A percentile compares a stretch with the other conserved stretches of the same genome.
Evolutionary conservation across 1,139 yeast species (phyloP).

Genomic region (Saccharomyces hybrid): DNA sequence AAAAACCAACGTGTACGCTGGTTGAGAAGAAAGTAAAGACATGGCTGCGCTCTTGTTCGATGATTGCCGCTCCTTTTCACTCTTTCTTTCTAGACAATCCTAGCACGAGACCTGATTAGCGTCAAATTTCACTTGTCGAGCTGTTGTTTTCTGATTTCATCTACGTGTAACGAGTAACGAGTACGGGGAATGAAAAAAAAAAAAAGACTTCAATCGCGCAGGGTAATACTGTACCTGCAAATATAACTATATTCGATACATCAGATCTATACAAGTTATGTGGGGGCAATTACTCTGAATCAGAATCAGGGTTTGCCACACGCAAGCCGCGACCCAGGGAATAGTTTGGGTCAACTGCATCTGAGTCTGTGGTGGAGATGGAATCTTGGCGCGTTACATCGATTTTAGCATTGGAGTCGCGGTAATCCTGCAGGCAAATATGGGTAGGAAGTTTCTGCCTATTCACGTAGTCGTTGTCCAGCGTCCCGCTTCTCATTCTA

Average conservation of each 20-base stretch:
- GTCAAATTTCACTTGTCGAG: slow-evolving; percentile 1
- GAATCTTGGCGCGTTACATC: not conserved
- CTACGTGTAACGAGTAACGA: not conserved
- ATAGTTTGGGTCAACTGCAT: slow-evolving; percentile 7
- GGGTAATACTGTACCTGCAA: not conserved
- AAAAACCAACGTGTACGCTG: slow-evolving; percentile 65
- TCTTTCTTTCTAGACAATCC: slow-evolving; percentile 1
- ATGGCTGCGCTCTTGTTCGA: slow-evolving; percentile 4
- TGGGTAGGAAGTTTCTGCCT: slow-evolving; percentile 18
- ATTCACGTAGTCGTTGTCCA: slow-evolving; percentile 16
- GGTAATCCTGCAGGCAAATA: slow-evolving; percentile 14
- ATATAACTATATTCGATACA: not conserved
- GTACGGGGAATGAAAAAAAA: not conserved
- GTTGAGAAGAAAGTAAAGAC: slow-evolving; percentile 20
- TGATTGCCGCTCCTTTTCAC: not conserved
- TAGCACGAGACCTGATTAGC: not conserved
- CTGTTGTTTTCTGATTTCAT: slow-evolving; percentile 1
- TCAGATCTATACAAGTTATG: not conserved
- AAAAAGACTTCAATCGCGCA: not conserved
- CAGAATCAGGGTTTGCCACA: slow-evolving; percentile 24
- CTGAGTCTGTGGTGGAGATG: slow-evolving; percentile 6
- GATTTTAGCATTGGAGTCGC: slow-evolving; percentile 5
- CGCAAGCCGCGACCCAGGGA: slow-evolving; percentile 19
- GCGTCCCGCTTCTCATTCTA: slow-evolving; percentile 23
- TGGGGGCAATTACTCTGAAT: not conserved